These are phyloP conservation scores for Dactylella cylindrospora DNA, from an alignment of 2,329 filamentous ascomycete genomes.

Conservation along the genomic window DNA sequence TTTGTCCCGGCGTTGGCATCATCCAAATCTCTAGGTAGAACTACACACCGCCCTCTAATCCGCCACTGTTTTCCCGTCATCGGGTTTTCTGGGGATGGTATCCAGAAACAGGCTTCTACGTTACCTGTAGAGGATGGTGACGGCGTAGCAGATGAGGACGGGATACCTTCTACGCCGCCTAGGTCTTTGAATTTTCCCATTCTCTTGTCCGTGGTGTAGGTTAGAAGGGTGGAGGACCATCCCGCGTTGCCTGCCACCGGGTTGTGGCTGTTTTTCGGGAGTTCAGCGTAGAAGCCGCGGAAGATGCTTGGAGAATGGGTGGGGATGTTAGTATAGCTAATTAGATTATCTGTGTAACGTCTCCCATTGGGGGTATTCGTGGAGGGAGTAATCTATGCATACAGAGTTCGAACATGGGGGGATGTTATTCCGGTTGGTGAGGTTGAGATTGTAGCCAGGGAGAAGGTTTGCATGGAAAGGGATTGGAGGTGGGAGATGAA, in stretches of 20 bases:
- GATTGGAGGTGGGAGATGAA: slow-evolving; percentile 21
- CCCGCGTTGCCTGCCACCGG: slow-evolving; percentile 58
- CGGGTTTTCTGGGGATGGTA: slow-evolving; percentile 57
- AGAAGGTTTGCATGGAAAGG: slow-evolving; percentile 27
- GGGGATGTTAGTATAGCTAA: not conserved
- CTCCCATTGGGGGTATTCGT: not conserved
- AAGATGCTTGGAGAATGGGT: slow-evolving; percentile 61
- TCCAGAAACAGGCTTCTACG: slow-evolving; percentile 83
- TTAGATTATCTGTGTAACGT: too few species aligned
- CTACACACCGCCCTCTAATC: slow-evolving; percentile 71
- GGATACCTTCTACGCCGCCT: slow-evolving; percentile 62
- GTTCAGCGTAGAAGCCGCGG: slow-evolving; percentile 76
- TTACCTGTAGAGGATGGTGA: slow-evolving; percentile 3
- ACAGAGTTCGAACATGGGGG: slow-evolving; percentile 35
- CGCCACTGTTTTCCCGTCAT: slow-evolving; percentile 73
- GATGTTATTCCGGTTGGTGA: not conserved
- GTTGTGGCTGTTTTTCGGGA: slow-evolving; percentile 73
- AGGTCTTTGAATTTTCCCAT: slow-evolving; percentile 82
- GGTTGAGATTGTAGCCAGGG: slow-evolving; percentile 22
- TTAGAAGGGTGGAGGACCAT: slow-evolving; percentile 63
- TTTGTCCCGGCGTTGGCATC: slow-evolving; percentile 45
- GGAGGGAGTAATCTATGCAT: too few species aligned
- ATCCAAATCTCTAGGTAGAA: slow-evolving; percentile 63
- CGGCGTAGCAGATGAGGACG: slow-evolving; percentile 46
- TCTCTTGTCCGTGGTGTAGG: slow-evolving; percentile 81